Conservation (phyloP, 495 filamentous ascomycete genomes). For the Xylaria sp. region DNA sequence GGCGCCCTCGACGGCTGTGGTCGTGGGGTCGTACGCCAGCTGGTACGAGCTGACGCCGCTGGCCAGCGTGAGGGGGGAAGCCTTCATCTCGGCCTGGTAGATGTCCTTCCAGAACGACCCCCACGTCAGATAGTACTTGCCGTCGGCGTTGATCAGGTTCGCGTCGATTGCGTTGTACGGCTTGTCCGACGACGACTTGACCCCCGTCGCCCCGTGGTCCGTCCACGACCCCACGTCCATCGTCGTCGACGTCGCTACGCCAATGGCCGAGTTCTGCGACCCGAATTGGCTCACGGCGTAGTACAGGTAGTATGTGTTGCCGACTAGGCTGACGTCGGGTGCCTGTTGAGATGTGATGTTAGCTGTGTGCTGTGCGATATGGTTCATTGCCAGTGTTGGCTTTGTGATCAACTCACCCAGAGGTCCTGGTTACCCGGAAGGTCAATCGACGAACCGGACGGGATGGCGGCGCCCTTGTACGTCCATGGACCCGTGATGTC, state of each 20-base stretch:
- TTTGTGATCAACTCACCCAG: conserved; percentile 58
- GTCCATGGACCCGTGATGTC: conserved; percentile 71
- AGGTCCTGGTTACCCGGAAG: conserved; percentile 61
- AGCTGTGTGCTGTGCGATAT: background rate
- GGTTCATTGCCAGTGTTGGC: background rate
- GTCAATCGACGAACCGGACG: conserved; percentile 62
- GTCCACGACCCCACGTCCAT: conserved; percentile 68
- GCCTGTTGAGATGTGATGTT: conserved; percentile 53
- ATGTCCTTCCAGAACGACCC: conserved; percentile 75
- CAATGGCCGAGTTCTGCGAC: conserved; percentile 68
- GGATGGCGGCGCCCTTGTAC: conserved; percentile 62
- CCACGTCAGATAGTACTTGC: conserved; percentile 64
- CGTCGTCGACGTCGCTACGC: conserved; percentile 68
- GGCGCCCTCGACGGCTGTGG: conserved; percentile 63
- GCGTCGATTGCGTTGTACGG: conserved; percentile 76
- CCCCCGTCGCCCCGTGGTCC: conserved; percentile 59
- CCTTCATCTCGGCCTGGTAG: conserved; percentile 65
- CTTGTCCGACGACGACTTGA: conserved; percentile 53
- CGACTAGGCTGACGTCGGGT: conserved; percentile 66
- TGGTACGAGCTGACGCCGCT: conserved; percentile 49
- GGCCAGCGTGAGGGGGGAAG: conserved; percentile 39
- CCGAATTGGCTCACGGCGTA: conserved; percentile 73
- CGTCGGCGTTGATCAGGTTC: conserved; percentile 59
- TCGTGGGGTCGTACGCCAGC: conserved; percentile 62
- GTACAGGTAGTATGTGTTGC: conserved; percentile 71